These are phyloP conservation scores for Baudoinia panamericana DNA, from an alignment of 495 filamentous ascomycete species.

Conservation along the genomic window DNA sequence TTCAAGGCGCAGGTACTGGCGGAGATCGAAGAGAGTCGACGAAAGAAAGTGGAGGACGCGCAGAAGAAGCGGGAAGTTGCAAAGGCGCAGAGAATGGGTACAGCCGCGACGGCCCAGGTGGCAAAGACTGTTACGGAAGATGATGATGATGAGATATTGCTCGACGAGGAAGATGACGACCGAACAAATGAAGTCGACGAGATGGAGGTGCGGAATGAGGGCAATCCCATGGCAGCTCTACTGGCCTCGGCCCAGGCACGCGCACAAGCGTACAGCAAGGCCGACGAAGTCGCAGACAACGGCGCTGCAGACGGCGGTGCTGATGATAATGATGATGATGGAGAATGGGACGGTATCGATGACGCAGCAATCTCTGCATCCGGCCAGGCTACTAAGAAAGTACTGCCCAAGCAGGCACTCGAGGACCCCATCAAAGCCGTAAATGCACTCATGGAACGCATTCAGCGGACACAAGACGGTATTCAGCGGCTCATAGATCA, in stretches of 20 bases:
- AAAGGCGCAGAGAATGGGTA: slow-evolving; percentile 44
- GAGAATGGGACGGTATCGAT: slow-evolving; percentile 27
- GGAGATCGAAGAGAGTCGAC: slow-evolving; percentile 81
- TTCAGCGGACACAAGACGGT: slow-evolving; percentile 58
- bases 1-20: slow-evolving; percentile 91
- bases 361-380: slow-evolving; percentile 27
- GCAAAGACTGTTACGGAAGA: slow-evolving; percentile 31
- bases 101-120: slow-evolving; percentile 30
- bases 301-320: too few species aligned
- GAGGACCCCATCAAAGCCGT: slow-evolving; percentile 82
- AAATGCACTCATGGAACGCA: slow-evolving; percentile 60
- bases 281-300: slow-evolving; percentile 37
- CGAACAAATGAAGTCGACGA: slow-evolving; percentile 39
- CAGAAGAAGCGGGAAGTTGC: slow-evolving; percentile 55
- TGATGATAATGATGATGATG: slow-evolving; percentile 32
- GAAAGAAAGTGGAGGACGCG: slow-evolving; percentile 67
- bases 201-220: slow-evolving; percentile 35
- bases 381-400: slow-evolving; percentile 37
- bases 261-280: slow-evolving; percentile 55
- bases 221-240: slow-evolving; percentile 85
- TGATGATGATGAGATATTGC: slow-evolving; percentile 26
- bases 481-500: slow-evolving; percentile 62
- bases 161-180: slow-evolving; percentile 25
- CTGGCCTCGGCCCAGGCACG: slow-evolving; percentile 81
- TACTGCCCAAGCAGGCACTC: slow-evolving; percentile 79